Base-by-base conservation (phyloP, 2,329 filamentous ascomycete genomes). In the Aspergillus phoenicis region DNA sequence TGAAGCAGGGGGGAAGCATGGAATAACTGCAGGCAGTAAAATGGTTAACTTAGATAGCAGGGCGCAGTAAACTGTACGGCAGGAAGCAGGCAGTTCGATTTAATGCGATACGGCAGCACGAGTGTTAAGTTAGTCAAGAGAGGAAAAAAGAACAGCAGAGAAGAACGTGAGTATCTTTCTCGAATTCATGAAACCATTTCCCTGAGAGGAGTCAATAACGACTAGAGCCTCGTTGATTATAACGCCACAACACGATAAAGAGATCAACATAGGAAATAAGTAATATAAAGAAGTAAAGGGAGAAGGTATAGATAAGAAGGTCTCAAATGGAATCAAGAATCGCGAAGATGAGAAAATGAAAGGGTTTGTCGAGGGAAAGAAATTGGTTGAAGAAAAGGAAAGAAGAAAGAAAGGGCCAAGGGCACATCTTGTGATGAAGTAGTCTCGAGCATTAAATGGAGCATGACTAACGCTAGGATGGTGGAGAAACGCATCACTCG, bases 151-250 rank as follows among this genome's bases (percentile, higher is more conserved):
- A 22, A 53, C 28, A 41, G 58, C 41, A 22, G 53, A 52, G 49
- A 59, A 59, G 43, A 45, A 58, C 53, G 54, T 60, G 56, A 59
- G 26, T 33, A 51, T 55, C 59, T 55, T 65, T 62, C 61, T 57
- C 54, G 57, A 58, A 58, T 65, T 65, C 66, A 66, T 66, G 52
- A 62, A 60, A 60, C 64, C 64, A 61, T 64, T 36, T 61, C 59
- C 61, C 57, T 47, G 56, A 59, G 53, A 52, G 56, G 53, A 58
- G 48, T 52, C 58, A 58, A 61, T 43, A 58, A 43, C 59, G 57
- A 62, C 49, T 52, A 60, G 48, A 36, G 43, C 57, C 57, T 60
- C 61, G 45, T 30, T 43, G 30, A 47, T 53, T 61, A 36, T 36
- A 65, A 67, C 63, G 65, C 65, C 65, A 60, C 57, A 55, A 53